Evolutionary conservation across 2,329 filamentous ascomycete genomes (phyloP).

Genomic region (Alternaria viburni): DNA sequence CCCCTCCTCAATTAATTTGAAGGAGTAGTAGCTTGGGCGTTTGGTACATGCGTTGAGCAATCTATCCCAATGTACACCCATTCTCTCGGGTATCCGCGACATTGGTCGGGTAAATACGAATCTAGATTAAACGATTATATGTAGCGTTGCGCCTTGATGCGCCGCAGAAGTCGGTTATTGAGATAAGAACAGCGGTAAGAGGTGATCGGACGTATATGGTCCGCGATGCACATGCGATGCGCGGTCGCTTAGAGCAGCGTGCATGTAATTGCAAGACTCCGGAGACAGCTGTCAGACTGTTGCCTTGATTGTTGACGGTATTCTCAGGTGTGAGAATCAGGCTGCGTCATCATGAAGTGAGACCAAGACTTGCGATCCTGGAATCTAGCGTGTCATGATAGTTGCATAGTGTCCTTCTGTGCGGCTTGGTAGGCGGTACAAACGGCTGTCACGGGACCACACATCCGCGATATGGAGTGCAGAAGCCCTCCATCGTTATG

Average conservation of each 20-base stretch:
- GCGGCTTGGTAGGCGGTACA: conserved; percentile 4
- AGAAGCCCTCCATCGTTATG: background rate
- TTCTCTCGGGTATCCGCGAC: conserved; percentile 1
- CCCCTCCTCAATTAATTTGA: conserved; percentile 9
- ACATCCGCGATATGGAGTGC: background rate
- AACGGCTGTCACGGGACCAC: background rate
- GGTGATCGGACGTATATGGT: background rate
- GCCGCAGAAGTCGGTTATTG: background rate
- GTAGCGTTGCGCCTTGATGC: conserved; percentile 1
- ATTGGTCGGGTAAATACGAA: conserved; percentile 7
- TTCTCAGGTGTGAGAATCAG: background rate
- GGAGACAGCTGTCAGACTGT: conserved; percentile 2
- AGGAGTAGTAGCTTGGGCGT: background rate
- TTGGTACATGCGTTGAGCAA: background rate
- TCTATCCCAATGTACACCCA: background rate
- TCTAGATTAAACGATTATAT: conserved; percentile 6
- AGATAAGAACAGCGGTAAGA: conserved; percentile 9
- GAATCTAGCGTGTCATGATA: background rate
- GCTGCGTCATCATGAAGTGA: conserved; percentile 7
- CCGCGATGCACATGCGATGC: conserved; percentile 10
- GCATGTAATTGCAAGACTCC: background rate
- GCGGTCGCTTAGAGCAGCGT: conserved; percentile 11
- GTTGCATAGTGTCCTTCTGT: background rate
- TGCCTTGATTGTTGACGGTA: background rate
- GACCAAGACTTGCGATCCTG: background rate